phyloP scores from a whole-genome alignment of 352 stramenopile species.

The Pythium periplocum region DNA sequence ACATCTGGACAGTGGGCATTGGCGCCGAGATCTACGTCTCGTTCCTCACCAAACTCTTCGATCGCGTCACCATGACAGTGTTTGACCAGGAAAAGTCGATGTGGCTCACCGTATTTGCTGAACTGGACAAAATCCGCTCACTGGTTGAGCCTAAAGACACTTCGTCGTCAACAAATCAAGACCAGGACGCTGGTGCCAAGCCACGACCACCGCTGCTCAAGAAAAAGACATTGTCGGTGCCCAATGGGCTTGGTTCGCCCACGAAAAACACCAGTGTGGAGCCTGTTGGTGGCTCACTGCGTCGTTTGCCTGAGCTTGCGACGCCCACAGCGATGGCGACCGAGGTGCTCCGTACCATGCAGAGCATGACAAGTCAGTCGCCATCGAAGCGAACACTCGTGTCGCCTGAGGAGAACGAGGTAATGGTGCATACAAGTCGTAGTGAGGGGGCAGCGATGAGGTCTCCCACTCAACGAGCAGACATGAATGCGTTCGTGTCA shows the following conservation, averaged over 20 bases:
- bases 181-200: slow-evolving; percentile 4
- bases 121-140: slow-evolving; percentile 66
- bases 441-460: neutral
- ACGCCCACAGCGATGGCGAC: no score
- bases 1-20: slow-evolving; percentile 76
- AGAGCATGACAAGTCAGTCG: no score
- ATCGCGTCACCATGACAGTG: slow-evolving; percentile 71
- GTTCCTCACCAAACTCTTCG: slow-evolving; percentile 73
- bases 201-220: slow-evolving; percentile 18
- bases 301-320: slow-evolving; percentile 14
- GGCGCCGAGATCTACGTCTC: slow-evolving; percentile 50
- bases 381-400: no score
- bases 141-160: slow-evolving; percentile 34
- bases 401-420: no score
- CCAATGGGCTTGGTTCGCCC: slow-evolving; percentile 18
- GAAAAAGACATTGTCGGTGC: slow-evolving; percentile 24
- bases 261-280: slow-evolving; percentile 11
- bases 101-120: slow-evolving; percentile 69
- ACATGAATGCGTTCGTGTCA: no score
- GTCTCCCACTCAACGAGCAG: no score
- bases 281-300: slow-evolving; percentile 15
- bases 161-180: slow-evolving; percentile 3
- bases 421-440: slow-evolving; percentile 2
- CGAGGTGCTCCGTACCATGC: no score
- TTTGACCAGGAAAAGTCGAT: slow-evolving; percentile 57